Evolutionary conservation across 257 asterid genomes (phyloP).

Genomic region (Solanum clarkiae): DNA sequence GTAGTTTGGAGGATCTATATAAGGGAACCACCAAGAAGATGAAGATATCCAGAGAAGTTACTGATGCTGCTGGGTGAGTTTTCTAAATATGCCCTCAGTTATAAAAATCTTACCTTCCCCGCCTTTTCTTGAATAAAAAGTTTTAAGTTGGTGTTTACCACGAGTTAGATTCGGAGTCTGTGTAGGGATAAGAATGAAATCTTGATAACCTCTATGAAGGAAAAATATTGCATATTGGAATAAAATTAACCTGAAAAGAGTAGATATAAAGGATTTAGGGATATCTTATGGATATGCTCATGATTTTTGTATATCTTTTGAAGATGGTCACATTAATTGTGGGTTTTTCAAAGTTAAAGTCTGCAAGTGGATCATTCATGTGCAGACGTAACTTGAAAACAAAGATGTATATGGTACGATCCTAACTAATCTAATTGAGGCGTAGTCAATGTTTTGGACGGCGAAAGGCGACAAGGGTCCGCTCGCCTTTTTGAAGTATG

Average conservation of each 20-base stretch:
- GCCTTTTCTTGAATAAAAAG: background rate
- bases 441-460: too few species aligned
- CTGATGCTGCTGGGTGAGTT: conserved; percentile 45
- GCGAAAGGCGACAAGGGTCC: too few species aligned
- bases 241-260: background rate
- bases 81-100: background rate
- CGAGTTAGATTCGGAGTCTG: background rate
- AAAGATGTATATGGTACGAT: background rate
- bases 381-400: background rate
- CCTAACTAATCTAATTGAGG: background rate
- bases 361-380: background rate
- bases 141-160: background rate
- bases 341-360: background rate
- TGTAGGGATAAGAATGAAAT: background rate
- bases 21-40: conserved; percentile 65
- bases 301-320: background rate
- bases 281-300: background rate
- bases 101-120: background rate
- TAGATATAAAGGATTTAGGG: background rate
- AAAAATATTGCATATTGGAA: background rate
- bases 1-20: conserved; percentile 66
- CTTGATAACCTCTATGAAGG: background rate
- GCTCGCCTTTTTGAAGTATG: too few species aligned
- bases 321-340: background rate
- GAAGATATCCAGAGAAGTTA: conserved; percentile 59